Evolutionary conservation across 108 stramenopile species (phyloP).

Genomic region (Nitzschia sp.): DNA sequence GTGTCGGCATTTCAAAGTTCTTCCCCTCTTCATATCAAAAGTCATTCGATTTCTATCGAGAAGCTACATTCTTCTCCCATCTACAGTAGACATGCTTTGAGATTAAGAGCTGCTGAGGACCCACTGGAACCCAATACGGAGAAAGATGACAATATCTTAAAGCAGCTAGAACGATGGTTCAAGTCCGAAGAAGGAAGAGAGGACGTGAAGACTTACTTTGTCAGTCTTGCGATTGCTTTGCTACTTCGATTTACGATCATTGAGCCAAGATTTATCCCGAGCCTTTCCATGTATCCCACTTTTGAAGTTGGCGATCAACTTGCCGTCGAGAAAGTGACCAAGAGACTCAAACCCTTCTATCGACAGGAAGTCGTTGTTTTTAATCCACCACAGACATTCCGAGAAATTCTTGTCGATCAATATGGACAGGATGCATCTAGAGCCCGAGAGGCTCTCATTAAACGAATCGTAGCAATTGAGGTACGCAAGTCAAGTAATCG

Average conservation of each 20-base stretch:
- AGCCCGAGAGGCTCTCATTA: conserved; percentile 76
- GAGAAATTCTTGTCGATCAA: conserved; percentile 61
- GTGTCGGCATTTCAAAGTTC: conserved; percentile 1
- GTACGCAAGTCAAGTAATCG: conserved; percentile 29
- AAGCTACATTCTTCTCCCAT: neutral
- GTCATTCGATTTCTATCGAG: neutral
- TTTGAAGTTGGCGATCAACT: conserved; percentile 96
- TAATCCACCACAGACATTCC: conserved; percentile 84
- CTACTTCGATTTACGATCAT: conserved; percentile 79
- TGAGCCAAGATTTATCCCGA: conserved; percentile 94
- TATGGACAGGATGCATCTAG: conserved; percentile 42
- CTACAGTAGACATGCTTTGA: neutral
- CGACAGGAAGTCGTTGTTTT: conserved; percentile 96
- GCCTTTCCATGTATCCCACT: conserved; percentile 95
- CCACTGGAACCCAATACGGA: neutral
- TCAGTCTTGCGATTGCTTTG: conserved; percentile 70
- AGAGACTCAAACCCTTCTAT: conserved; percentile 78
- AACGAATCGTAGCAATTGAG: conserved; percentile 94
- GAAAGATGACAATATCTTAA: conserved; percentile 6
- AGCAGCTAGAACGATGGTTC: conserved; percentile 21
- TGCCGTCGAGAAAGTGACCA: conserved; percentile 95
- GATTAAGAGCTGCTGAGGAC: neutral
- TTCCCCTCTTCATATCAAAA: neutral
- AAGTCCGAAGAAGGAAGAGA: conserved; percentile 65
- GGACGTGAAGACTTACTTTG: conserved; percentile 78